Percentiles rank a stretch among this genome's conserved stretches.
These are phyloP conservation scores for Sugiyamaella xylanicola DNA, from an alignment of 1,139 yeast genomes.

Conservation along the genomic window DNA sequence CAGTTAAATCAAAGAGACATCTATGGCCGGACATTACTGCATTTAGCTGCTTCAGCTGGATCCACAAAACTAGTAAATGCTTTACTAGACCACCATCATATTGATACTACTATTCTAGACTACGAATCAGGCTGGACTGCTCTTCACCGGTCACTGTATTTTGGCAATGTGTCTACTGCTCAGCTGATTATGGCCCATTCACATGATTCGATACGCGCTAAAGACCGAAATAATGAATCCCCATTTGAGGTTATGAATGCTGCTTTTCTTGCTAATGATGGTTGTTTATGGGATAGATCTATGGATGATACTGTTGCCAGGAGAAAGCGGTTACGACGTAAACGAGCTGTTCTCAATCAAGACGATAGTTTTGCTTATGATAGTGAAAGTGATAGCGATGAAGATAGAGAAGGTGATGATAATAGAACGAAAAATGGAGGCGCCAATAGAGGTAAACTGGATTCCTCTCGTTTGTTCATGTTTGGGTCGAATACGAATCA, in stretches of 20 bases:
- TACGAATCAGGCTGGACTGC: conserved; percentile 84
- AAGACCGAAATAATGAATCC: conserved; percentile 68
- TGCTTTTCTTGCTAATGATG: conserved; percentile 17
- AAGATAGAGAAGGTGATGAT: neutral
- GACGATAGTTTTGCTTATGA: conserved; percentile 32
- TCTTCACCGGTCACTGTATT: conserved; percentile 66
- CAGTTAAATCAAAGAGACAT: conserved; percentile 59
- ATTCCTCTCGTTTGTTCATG: conserved; percentile 63
- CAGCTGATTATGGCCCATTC: conserved; percentile 49
- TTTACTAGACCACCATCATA: conserved; percentile 51
- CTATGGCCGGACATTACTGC: conserved; percentile 73
- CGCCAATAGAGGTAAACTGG: conserved; percentile 32
- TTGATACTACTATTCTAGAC: conserved; percentile 55
- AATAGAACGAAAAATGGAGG: neutral
- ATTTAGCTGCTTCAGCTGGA: conserved; percentile 57
- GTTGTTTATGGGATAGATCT: conserved; percentile 27
- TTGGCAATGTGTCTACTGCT: conserved; percentile 62
- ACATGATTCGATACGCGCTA: conserved; percentile 52
- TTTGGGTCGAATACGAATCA: conserved; percentile 69
- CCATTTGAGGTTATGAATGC: conserved; percentile 42
- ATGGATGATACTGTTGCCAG: neutral
- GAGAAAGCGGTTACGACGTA: conserved; percentile 25
- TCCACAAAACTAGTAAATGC: conserved; percentile 42
- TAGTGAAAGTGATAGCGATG: neutral
- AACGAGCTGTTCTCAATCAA: neutral